Evolutionary conservation across 1,139 yeast genomes (phyloP), one percentile per base, ranked within the genome.

Genomic region (Saccharomyces pastorianus): DNA sequence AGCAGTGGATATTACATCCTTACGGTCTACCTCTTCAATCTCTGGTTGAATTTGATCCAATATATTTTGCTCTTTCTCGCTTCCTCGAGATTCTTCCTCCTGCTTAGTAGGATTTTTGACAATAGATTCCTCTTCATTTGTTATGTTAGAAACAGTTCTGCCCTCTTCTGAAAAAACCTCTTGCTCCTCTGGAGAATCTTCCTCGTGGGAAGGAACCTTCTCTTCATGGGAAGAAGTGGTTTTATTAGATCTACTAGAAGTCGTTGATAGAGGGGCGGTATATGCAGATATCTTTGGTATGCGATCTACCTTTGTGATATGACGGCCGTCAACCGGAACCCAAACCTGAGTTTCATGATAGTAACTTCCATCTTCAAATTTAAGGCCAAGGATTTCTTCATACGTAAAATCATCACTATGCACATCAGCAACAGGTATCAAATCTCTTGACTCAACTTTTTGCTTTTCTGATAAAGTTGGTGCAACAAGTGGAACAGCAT

Each of bases 281-380:
- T 23, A 17, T 23, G 20, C 32, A 17, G 32, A 20, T 20, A 14
- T n/a, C 8, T 14, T 14, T 5, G 50, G 50, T 9, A 20, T 31
- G 9, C 17, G 49, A 20, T 51, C 53, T 14, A 53, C 14, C 32
- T 51, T 51, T n/a, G 42, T 50, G 23, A 53, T 46, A 20, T 48
- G 25, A 14, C 27, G 34, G 23, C 54, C 47, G 34, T 61, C 54
- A 14, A 61, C 55, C 3, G 71, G 70, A 7, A 68, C 57, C 38
- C 63, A 61, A 20, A 66, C 66, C 9, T 56, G 54, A 1, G 62
- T 59, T 49, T 66, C 67, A 17, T 59, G 67, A 54, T 65, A 68
- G 34, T 59, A 61, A n/a, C 67, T 60, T 6, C 65, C 68, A 48
- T 66, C 68, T 7, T 49, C 50, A 48, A 55, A 61, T 34, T 57